phyloP scores from a whole-genome alignment of 148 eudicot species.

The Dianthus caryophyllus region DNA sequence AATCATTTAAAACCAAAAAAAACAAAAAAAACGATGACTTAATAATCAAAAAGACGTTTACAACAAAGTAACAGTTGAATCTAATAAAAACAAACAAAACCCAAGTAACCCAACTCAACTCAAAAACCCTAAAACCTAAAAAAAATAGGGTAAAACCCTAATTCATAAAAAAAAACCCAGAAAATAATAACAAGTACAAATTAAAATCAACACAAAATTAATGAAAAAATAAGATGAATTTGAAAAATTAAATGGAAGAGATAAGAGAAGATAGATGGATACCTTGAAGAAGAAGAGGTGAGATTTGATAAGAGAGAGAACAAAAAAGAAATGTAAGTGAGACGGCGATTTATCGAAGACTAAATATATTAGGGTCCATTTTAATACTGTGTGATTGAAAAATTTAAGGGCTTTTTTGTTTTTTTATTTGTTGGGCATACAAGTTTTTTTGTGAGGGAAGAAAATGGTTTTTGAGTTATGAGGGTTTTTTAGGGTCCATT shows the following conservation, averaged over 20 bases:
- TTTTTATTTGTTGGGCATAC: no score
- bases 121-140: slow-evolving; percentile 1
- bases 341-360: slow-evolving; percentile 6
- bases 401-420: not conserved
- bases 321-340: not conserved
- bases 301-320: slow-evolving; percentile 1
- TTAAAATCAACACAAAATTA: no score
- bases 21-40: no score
- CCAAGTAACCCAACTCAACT: not conserved
- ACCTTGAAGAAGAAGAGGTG: slow-evolving; percentile 12
- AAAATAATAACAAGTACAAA: not conserved
- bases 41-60: not conserved
- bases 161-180: not conserved
- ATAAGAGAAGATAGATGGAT: not conserved
- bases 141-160: not conserved
- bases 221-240: not conserved
- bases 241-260: not conserved
- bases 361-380: not conserved
- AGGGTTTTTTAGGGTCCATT: no score
- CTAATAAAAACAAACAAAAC: not conserved
- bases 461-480: no score
- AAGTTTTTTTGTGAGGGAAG: no score
- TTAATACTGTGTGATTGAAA: no score
- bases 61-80: no score
- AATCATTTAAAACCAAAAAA: not conserved